Conservation (phyloP, 768 basidiomycete species). For the Tephrocybe sp. region DNA sequence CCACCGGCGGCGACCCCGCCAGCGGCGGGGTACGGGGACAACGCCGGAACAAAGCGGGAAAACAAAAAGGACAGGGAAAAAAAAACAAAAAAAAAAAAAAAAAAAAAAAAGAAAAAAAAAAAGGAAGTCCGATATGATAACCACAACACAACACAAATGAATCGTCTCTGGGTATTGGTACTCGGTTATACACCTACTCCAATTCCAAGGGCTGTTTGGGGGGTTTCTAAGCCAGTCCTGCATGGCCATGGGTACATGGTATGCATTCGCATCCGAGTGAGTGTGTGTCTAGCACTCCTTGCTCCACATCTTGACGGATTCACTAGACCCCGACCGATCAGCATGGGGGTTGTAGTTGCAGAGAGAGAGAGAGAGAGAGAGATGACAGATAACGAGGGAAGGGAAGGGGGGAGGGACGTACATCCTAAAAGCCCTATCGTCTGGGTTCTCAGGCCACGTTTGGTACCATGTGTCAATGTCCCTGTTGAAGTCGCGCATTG, state of each 20-base stretch:
- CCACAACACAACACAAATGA: too few relatives aligned
- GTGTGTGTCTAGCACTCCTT: constrained; percentile 23
- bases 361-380: constrained; percentile 9
- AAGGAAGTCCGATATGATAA: too few relatives aligned
- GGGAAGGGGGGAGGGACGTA: constrained; percentile 31
- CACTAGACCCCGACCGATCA: background rate
- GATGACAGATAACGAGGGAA: background rate
- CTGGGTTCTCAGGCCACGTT: constrained; percentile 65
- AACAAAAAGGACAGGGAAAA: too few relatives aligned
- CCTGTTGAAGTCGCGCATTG: constrained; percentile 69
- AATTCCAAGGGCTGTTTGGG: too few relatives aligned
- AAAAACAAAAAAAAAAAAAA: too few relatives aligned
- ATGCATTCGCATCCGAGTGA: background rate
- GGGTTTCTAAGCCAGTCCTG: background rate
- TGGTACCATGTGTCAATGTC: constrained; percentile 62
- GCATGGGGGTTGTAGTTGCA: constrained; percentile 15
- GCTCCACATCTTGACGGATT: constrained; percentile 24
- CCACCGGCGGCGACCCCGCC: too few relatives aligned
- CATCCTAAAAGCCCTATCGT: constrained; percentile 71
- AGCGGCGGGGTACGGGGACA: too few relatives aligned
- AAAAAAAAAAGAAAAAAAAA: too few relatives aligned
- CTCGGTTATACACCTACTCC: too few relatives aligned
- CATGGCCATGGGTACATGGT: background rate
- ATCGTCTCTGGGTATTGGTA: too few relatives aligned
- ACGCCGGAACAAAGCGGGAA: too few relatives aligned